Base-by-base conservation (phyloP, 805 yeast genomes). In the Saccharomycopsis fodiens region DNA sequence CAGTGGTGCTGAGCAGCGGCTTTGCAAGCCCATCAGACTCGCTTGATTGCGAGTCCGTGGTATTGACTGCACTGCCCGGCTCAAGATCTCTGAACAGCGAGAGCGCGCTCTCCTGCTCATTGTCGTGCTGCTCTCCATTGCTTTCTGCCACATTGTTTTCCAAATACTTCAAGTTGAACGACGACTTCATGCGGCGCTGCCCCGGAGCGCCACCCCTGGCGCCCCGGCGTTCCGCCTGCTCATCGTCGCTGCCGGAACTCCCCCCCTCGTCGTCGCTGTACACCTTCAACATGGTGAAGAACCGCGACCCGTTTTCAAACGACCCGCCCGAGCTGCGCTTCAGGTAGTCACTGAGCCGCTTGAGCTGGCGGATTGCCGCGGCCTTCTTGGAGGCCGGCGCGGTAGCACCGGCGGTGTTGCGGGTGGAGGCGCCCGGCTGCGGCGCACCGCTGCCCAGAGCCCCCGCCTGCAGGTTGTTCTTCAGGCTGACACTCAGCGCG, bases 261-360 rank as follows among this genome's bases (percentile, higher is more conserved):
- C 21, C 35, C 6, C 32, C 42, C 5, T 44, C 45, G 10, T 46
- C 46, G 17, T 47, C 48, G 16, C 45, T 46, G 32, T 47, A 47
- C 15, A 47, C 51, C 29, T 47, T 47, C 15, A 44, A 20, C 23
- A 44, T 47, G 7, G 51, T 47, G 41, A 47, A 44, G 17, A 42
- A 15, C 16, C 42, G 16, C 4, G 37, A 35, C n/a, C 31, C 39
- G 21, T 37, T 32, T 21, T 40, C 44, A 32, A 39, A 39, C 15
- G 44, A 39, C 3, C 35, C 48, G 15, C 7, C 44, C 4, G 10
- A 7, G 29, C 29, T 25, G 29, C 29, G 29, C 10, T 25, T 25
- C 29, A 10, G 10, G n/a, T n/a, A n/a, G n/a, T n/a, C n/a, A n/a
- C n/a, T n/a, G n/a, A n/a, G n/a, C n/a, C n/a, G n/a, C n/a, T n/a